Evolutionary conservation across 2,329 filamentous ascomycete species (phyloP), one percentile per base, ranked within the genome.

Genomic region (Stemphylium beticola): DNA sequence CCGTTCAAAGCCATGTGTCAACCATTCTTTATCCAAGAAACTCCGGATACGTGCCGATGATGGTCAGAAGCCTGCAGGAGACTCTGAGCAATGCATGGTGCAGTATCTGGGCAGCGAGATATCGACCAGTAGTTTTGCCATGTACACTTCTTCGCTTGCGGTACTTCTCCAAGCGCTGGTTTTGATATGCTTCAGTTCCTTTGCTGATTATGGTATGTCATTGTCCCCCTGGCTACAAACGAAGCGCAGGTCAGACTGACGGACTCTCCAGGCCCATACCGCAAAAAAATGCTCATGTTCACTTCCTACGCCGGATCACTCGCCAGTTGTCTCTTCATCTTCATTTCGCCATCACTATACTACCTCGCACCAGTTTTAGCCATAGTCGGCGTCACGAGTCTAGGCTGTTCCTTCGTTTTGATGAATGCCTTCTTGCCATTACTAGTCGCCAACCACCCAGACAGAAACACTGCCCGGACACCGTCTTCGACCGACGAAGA

Each of bases 321-420:
- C 15, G 83, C 86, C 32, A 92, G 92, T 49, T 93, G 95, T 85
- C 78, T 88, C 1, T 96, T 95, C 78, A 84, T 96, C 45, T 86
- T 89, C 49, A 83, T 96, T 45, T 81, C 83, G 40, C 87, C 91
- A 26, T 80, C 83, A 34, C 77, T 91, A n/a, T 96, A 96, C 71
- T 75, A 96, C 3, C 74, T 96, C 6, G 93, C 89, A 20, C 89
- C 89, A 0, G 61, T 96, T 3, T 81, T 96, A 36, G 91, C 92
- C 24, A 89, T 97, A 60, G 79, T 96, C 36, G 89, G 91, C 37
- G 96, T 97, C 68, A 93, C 91, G 1, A 92, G 91, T 34, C 92
- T 96, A 64, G 93, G 93, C 15, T 92, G 91, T n/a, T 96, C 92
- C 0, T 97, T 96, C 73, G 93, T 96, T 2, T 80, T 98, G n/a